Percentiles rank a stretch among this genome's conserved stretches.
Conservation (phyloP, 495 filamentous ascomycete genomes). For the Penicillium nucicola region DNA sequence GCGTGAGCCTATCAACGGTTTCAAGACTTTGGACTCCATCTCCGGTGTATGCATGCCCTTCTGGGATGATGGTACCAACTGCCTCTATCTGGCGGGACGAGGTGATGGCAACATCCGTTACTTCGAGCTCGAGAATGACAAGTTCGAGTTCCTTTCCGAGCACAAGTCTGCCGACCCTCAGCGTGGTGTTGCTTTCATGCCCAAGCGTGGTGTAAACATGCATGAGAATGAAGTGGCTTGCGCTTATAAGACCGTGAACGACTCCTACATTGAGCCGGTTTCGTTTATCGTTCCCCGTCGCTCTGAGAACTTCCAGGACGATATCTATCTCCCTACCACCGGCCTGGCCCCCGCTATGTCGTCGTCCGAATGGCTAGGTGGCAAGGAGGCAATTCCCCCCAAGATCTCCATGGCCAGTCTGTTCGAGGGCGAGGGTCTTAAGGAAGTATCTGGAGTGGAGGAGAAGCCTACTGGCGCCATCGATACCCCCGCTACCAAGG, state of each 20-base stretch:
- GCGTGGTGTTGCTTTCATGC: slow-evolving; percentile 90
- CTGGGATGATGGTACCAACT: slow-evolving; percentile 96
- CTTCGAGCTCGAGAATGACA: slow-evolving; percentile 95
- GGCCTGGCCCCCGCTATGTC: slow-evolving; percentile 77
- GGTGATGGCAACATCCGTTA: slow-evolving; percentile 99
- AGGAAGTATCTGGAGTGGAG: slow-evolving; percentile 65
- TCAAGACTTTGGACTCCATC: slow-evolving; percentile 84
- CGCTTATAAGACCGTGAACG: slow-evolving; percentile 94
- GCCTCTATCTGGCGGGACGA: slow-evolving; percentile 91
- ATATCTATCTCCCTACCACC: slow-evolving; percentile 85
- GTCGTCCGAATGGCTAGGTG: slow-evolving; percentile 78
- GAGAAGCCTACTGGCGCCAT: slow-evolving; percentile 56
- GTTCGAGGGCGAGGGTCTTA: slow-evolving; percentile 76
- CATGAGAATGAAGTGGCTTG: slow-evolving; percentile 97
- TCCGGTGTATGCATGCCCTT: slow-evolving; percentile 99
- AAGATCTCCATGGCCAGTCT: slow-evolving; percentile 92
- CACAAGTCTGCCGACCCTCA: slow-evolving; percentile 95
- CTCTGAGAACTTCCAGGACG: slow-evolving; percentile 95
- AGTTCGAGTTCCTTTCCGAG: slow-evolving; percentile 92
- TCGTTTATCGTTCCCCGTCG: slow-evolving; percentile 95
- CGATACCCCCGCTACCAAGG: slow-evolving; percentile 41
- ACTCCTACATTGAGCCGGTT: slow-evolving; percentile 90
- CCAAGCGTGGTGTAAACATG: slow-evolving; percentile 90
- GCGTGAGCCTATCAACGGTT: slow-evolving; percentile 79
- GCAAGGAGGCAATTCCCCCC: slow-evolving; percentile 76